phyloP scores from a whole-genome alignment of 2,329 filamentous ascomycete species.

The Ophiosphaerella herpotricha region DNA sequence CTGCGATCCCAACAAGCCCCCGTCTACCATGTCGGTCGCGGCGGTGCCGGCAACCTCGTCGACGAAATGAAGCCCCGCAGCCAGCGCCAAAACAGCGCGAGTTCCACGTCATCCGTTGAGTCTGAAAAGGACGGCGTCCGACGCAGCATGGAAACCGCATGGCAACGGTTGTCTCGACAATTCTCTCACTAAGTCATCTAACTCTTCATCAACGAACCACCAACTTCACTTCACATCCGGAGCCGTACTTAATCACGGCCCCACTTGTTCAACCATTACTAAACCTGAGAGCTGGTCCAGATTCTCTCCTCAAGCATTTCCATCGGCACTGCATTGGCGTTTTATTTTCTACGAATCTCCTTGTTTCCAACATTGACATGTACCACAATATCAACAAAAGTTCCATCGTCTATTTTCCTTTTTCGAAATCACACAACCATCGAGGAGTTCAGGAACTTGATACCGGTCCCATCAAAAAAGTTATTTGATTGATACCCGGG shows the following conservation, averaged over 20 bases:
- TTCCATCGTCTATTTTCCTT: slow-evolving; percentile 6
- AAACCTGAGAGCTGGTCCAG: slow-evolving; percentile 45
- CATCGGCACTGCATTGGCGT: slow-evolving; percentile 16
- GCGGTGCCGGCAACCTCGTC: slow-evolving; percentile 62
- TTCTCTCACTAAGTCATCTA: slow-evolving; percentile 32
- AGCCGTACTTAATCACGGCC: slow-evolving; percentile 4
- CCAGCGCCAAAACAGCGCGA: slow-evolving; percentile 36
- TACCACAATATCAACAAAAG: too few species aligned
- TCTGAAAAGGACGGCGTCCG: slow-evolving; percentile 5
- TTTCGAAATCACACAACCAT: slow-evolving; percentile 32
- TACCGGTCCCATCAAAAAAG: slow-evolving; percentile 5
- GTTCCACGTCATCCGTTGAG: slow-evolving; percentile 17
- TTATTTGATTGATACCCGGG: slow-evolving; percentile 11
- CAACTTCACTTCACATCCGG: slow-evolving; percentile 9
- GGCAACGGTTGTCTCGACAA: slow-evolving; percentile 40
- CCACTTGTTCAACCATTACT: neutral
- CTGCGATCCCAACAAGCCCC: slow-evolving; percentile 61
- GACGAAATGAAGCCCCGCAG: slow-evolving; percentile 43
- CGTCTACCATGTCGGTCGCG: slow-evolving; percentile 67
- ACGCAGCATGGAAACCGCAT: slow-evolving; percentile 36
- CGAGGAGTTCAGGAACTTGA: slow-evolving; percentile 40
- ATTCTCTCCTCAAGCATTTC: slow-evolving; percentile 42
- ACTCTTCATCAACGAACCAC: neutral
- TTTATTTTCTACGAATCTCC: too few species aligned
- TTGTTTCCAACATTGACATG: too few species aligned